Evolutionary conservation across 371 early-diverging fungal species (phyloP), one percentile per base, ranked within the genome.

Genomic region (Syncephalis fuscata): DNA sequence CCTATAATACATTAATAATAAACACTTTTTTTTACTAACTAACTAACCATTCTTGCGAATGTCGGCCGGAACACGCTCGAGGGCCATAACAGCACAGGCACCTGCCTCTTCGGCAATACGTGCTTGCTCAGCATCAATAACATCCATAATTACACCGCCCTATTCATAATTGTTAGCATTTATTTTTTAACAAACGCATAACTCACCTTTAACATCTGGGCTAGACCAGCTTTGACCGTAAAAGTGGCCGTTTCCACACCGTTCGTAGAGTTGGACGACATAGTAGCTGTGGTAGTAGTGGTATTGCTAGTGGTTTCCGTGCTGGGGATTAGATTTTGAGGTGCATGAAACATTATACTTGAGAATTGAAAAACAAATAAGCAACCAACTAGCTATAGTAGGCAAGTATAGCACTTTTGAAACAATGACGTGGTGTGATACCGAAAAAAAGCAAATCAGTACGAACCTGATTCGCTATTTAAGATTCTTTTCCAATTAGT

Each of bases 111-210:
- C 94, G 48, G 97, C 96, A 57, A 96, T 93, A 44, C 85, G 75
- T 21, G 97, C 97, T 67, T 96, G 94, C 61, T 96, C 91, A 50
- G 83, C 91, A 58, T 94, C 80, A 54, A 93, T 79, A 39, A 93
- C 96, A 66, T 96, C 97, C 97, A 96, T 96, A 63, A 96, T 94
- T 36, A 96, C 97, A 60, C 97, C 96, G 53, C 91, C 91, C 89
- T 88, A 51, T 26, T 41, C 16, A 44, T 20, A n/a, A n/a, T 24
- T 15, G 10, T 39, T 24, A n/a, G 20, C 16, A 42, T 39, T 17
- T 40, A 25, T 11, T n/a, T n/a, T n/a, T n/a, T n/a, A n/a, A n/a
- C n/a, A n/a, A n/a, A n/a, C n/a, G n/a, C n/a, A n/a, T n/a, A 44
- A 16, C 51, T 46, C 68, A 86, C 92, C 90, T 95, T 95, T 59